A percentile compares a stretch with the other conserved stretches of the same genome.
Evolutionary conservation across 2,329 filamentous ascomycete species (phyloP).

Genomic region (Pseudocercospora crystallina): DNA sequence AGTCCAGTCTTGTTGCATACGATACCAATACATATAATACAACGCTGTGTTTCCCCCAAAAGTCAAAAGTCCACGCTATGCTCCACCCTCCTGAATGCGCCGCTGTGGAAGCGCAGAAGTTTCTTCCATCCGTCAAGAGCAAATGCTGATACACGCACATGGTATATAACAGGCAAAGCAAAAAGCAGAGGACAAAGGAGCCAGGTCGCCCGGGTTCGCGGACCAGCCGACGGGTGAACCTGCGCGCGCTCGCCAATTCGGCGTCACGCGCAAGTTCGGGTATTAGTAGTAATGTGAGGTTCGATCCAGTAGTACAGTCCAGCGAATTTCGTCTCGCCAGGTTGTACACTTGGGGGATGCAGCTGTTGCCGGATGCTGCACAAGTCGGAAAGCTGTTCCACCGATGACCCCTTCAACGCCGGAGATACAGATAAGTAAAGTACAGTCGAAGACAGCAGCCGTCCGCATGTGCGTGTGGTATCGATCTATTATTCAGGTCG

Average conservation of each 20-base stretch:
- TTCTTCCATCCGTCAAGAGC: background rate
- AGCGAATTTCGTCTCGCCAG: background rate
- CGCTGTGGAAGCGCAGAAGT: constrained; percentile 8
- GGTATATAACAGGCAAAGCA: constrained; percentile 24
- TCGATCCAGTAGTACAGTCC: background rate
- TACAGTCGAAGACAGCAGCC: constrained; percentile 11
- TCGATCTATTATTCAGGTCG: constrained; percentile 24
- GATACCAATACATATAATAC: constrained; percentile 22
- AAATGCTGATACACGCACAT: constrained; percentile 28
- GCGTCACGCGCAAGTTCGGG: background rate
- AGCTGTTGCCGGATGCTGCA: constrained; percentile 8
- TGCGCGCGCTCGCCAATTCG: background rate
- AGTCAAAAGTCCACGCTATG: constrained; percentile 18
- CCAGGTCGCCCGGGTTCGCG: background rate
- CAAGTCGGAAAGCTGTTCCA: background rate
- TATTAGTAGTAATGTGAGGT: background rate
- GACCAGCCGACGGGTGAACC: constrained; percentile 13
- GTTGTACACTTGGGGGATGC: constrained; percentile 4
- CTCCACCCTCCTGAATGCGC: constrained; percentile 7
- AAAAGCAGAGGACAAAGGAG: constrained; percentile 1
- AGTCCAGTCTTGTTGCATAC: background rate
- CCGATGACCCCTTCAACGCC: constrained; percentile 5
- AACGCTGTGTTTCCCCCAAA: constrained; percentile 2
- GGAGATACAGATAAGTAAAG: constrained; percentile 7
- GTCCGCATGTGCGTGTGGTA: constrained; percentile 20